phyloP scores from a whole-genome alignment of 495 filamentous ascomycete genomes.

The Cenococcum geophilum region DNA sequence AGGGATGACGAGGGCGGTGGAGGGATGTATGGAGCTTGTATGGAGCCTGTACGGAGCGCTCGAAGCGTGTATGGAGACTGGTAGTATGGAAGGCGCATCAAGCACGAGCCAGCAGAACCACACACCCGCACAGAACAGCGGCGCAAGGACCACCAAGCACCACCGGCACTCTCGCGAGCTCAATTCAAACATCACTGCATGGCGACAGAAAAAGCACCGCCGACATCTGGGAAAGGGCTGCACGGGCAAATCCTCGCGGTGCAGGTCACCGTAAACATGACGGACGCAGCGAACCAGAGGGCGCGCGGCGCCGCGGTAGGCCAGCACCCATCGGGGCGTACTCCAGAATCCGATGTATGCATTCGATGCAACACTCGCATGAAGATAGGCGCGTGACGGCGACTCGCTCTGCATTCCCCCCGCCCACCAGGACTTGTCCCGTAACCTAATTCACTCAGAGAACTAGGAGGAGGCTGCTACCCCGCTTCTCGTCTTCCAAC shows the following conservation, averaged over 20 bases:
- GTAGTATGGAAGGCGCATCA: too few relatives aligned
- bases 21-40: too few relatives aligned
- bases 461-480: neutral
- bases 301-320: neutral
- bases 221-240: neutral
- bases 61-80: too few relatives aligned
- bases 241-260: neutral
- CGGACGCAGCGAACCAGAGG: neutral
- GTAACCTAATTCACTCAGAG: neutral
- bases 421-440: neutral
- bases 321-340: neutral
- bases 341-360: neutral
- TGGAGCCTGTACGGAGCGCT: too few relatives aligned
- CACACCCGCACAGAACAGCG: too few relatives aligned
- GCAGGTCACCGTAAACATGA: neutral
- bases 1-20: too few relatives aligned
- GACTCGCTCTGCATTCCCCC: too few relatives aligned
- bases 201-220: neutral
- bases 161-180: too few relatives aligned
- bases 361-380: conserved; percentile 5
- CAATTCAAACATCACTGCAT: neutral
- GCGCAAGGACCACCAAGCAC: too few relatives aligned
- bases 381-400: conserved; percentile 4
- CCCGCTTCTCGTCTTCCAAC: neutral
- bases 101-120: too few relatives aligned